These are phyloP conservation scores for Aspergillus caelatus DNA, from an alignment of 2,329 filamentous ascomycete species.

Conservation along the genomic window DNA sequence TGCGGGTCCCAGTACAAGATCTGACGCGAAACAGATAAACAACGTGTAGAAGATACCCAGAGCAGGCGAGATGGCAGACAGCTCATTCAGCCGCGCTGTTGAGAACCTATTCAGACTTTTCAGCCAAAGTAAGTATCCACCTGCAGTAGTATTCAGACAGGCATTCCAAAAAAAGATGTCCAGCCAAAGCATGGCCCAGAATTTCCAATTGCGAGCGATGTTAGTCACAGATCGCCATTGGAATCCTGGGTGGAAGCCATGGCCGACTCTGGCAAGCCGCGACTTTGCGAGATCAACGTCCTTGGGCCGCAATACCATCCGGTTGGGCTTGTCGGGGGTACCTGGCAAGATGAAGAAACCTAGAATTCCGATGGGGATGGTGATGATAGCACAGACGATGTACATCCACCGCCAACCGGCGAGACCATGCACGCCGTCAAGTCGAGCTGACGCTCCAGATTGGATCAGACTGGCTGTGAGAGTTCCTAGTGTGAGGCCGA, in stretches of 20 bases:
- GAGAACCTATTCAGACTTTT: conserved; percentile 57
- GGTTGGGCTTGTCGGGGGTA: conserved; percentile 55
- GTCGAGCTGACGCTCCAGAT: conserved; percentile 43
- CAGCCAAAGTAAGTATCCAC: conserved; percentile 60
- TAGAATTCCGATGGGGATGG: conserved; percentile 56
- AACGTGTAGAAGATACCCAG: conserved; percentile 58
- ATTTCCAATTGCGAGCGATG: no score
- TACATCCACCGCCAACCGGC: conserved; percentile 62
- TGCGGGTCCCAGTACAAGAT: conserved; percentile 48
- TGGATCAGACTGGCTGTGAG: conserved; percentile 57
- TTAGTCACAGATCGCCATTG: no score
- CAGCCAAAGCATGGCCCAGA: conserved; percentile 38
- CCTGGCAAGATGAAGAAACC: conserved; percentile 58
- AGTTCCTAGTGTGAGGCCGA: conserved; percentile 55
- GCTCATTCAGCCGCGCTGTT: conserved; percentile 51
- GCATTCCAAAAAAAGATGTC: conserved; percentile 59
- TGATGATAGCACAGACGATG: conserved; percentile 57
- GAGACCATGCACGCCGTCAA: conserved; percentile 51
- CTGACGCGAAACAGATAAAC: conserved; percentile 58
- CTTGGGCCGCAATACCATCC: conserved; percentile 47
- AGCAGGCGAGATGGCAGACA: conserved; percentile 56
- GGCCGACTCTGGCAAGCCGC: conserved; percentile 38
- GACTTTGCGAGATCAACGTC: conserved; percentile 52
- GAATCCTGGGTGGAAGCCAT: no score
- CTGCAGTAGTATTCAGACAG: conserved; percentile 49